Base-by-base conservation (phyloP, 495 filamentous ascomycete genomes). In the Penicillium ucsense region DNA sequence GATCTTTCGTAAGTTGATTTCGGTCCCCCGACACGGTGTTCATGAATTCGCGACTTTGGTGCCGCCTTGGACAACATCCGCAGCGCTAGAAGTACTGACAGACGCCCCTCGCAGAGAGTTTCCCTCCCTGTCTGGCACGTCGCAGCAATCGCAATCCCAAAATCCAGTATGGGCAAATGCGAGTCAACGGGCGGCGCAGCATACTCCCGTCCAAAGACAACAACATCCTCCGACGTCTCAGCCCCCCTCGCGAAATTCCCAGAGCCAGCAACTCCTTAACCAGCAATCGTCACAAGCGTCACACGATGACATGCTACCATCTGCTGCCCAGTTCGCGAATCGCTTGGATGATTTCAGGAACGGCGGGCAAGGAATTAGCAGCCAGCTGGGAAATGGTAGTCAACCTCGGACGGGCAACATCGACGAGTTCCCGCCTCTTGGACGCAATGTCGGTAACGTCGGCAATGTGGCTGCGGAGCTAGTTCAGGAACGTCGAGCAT, bases 371-470 rank as follows among this genome's bases (percentile, higher is more conserved):
- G 79, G 76, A 9, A 78, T 81, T 35, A 68, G 78, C 60, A 61
- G 74, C 60, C 60, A 85, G 74, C 56, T 77, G 64, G 57, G 73
- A 52, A 49, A 65, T 4, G 64, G 68, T 38, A 62, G 60, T 35
- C 86, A 91, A 49, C 77, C 80, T 20, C 85, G 84, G 50, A 75
- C 79, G 9, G 79, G 71, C 47, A 83, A 76, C 52, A 81, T 84
- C 20, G 88, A 95, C 27, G 89, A 94, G 7, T 94, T 94, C 45
- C 89, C 89, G 38, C 84, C 89, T 8, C 67, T 92, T 44, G 84
- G 86, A 42, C 80, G 86, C 47, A 82, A 80, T 46, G 73, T 74
- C 30, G 78, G 39, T 8, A 41, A 41, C 8, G 8, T 41, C 31
- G 39, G 28, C 39, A 41, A 80, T 47, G 73, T 74, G 30, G 78